Evolutionary conservation across 768 basidiomycete species (phyloP), one percentile per base, ranked within the genome.

Genomic region (Pholiota microspora): DNA sequence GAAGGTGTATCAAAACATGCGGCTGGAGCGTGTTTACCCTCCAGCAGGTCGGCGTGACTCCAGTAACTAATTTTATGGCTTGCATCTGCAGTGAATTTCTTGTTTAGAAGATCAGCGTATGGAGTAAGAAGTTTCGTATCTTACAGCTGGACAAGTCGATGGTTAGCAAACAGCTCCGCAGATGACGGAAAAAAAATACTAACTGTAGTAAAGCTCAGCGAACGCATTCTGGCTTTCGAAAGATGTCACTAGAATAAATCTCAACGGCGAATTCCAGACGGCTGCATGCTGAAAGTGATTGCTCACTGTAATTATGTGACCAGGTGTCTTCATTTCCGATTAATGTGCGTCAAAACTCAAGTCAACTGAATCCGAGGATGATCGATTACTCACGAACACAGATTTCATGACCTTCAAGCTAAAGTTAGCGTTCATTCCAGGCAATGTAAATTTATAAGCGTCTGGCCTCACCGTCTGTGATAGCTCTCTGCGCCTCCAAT

Each of bases 141-240:
- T 60, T 62, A 69, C 67, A 49, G 55, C 67, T 66, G 32, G 40
- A 16, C 10, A 32, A 23, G 18, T 12, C 34, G 31, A 31, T 23
- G 40, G 45, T 28, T 4, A 18, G 7, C 2, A 29, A 54, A 5
- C n/a, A n/a, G n/a, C n/a, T n/a, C n/a, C n/a, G n/a, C n/a, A n/a
- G n/a, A n/a, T n/a, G 2, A 18, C 15, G n/a, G 7, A 7, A 21
- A 16, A 23, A 18, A 18, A 15, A 21, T 35, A 67, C 81, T 36
- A 58, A 80, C 82, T 83, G 69, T 89, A 93, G 55, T 85, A 90
- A 12, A 93, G 73, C 67, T 92, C 89, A 2, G 89, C 89, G 53
- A 91, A 89, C 2, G 82, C 86, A 59, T 86, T 71, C 60, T 81
- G 72, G 64, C 84, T 91, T 7, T 76, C 67, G 38, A 86, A 73